Conservation (phyloP, 2,329 filamentous ascomycete species). For the Cladophialophora immunda region DNA sequence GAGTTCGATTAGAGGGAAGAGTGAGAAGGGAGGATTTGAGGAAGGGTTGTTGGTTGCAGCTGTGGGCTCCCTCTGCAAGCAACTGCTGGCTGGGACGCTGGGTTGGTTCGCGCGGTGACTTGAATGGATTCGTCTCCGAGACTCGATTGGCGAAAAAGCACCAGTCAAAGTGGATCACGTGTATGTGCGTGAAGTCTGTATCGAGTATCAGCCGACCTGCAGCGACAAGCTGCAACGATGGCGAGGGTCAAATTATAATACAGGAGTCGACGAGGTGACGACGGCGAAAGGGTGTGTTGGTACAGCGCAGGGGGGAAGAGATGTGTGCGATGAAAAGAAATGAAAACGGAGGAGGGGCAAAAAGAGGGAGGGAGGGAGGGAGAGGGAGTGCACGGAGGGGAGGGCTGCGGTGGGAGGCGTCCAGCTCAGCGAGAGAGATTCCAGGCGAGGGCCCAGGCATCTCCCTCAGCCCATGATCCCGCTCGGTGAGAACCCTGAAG, state of each 20-base stretch:
- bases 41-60: constrained; percentile 14
- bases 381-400: constrained; percentile 21
- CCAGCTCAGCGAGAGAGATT: constrained; percentile 14
- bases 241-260: constrained; percentile 22
- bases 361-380: constrained; percentile 27
- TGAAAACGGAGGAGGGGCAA: constrained; percentile 31
- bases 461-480: constrained; percentile 21
- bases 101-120: constrained; percentile 22
- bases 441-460: constrained; percentile 18
- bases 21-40: constrained; percentile 12
- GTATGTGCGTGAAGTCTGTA: constrained; percentile 21
- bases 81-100: constrained; percentile 23
- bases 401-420: constrained; percentile 7
- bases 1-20: constrained; percentile 21
- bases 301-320: constrained; percentile 11
- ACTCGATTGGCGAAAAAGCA: constrained; percentile 30
- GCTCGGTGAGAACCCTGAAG: constrained; percentile 16
- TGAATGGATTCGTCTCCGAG: constrained; percentile 26
- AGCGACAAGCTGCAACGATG: constrained; percentile 5
- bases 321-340: constrained; percentile 28
- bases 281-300: constrained; percentile 24
- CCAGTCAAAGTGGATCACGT: constrained; percentile 35
- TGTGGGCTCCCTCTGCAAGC: constrained; percentile 22
- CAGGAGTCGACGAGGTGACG: constrained; percentile 13
- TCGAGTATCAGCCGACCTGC: constrained; percentile 17